Conservation (phyloP, 1,284 basidiomycete genomes). For the Hortiboletus rubellus region DNA sequence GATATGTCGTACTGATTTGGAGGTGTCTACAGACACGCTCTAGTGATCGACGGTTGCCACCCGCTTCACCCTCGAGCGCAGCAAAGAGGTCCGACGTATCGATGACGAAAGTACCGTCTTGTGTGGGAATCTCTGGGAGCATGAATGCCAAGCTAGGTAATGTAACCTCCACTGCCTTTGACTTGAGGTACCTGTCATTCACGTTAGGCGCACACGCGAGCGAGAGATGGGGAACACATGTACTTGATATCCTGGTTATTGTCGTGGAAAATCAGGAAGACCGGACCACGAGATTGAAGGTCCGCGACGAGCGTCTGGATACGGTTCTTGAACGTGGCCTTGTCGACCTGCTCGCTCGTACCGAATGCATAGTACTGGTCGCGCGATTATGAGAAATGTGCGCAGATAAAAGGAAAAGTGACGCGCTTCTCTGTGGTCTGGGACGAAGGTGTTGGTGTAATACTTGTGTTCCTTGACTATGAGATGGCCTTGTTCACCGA, state of each 20-base stretch:
- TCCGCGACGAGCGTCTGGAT: slow-evolving; percentile 52
- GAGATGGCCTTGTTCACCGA: slow-evolving; percentile 57
- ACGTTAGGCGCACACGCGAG: neutral
- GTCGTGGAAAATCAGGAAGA: slow-evolving; percentile 84
- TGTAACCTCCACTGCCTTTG: slow-evolving; percentile 48
- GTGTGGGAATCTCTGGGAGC: slow-evolving; percentile 55
- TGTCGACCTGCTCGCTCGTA: slow-evolving; percentile 51
- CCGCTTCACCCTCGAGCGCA: slow-evolving; percentile 61
- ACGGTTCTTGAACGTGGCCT: slow-evolving; percentile 50
- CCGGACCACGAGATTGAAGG: slow-evolving; percentile 49
- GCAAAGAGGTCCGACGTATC: slow-evolving; percentile 75
- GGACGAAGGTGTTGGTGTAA: slow-evolving; percentile 65
- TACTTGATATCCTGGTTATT: slow-evolving; percentile 71
- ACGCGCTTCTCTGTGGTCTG: slow-evolving; percentile 59
- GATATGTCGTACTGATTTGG: slow-evolving; percentile 50
- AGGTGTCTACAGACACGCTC: slow-evolving; percentile 62
- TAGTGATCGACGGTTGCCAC: slow-evolving; percentile 53
- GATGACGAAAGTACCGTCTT: slow-evolving; percentile 59
- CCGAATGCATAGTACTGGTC: slow-evolving; percentile 68
- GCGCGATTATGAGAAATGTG: neutral
- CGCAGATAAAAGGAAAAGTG: neutral
- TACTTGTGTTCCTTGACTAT: slow-evolving; percentile 62
- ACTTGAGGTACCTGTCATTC: slow-evolving; percentile 51
- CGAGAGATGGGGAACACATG: slow-evolving; percentile 17
- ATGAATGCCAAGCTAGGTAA: slow-evolving; percentile 53